A percentile compares a stretch with the other conserved stretches of the same genome.
phyloP scores from a whole-genome alignment of 805 yeast species.

The Ogataea glucozyma region DNA sequence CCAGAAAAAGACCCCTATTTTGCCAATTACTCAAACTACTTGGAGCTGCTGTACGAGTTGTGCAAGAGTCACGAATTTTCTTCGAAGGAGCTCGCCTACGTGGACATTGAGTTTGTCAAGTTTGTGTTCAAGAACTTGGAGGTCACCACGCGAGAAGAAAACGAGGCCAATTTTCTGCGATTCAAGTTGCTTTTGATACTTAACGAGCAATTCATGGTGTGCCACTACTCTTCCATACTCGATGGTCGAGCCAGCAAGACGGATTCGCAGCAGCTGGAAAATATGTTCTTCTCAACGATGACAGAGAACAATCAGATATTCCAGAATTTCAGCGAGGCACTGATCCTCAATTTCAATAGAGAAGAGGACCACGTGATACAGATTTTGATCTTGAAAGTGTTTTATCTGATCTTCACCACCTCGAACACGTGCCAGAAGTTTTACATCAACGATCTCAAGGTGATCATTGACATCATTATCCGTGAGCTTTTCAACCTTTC shows the following conservation, averaged over 20 bases:
- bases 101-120: conserved; percentile 48
- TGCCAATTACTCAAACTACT: conserved; percentile 31
- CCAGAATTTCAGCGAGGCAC: conserved; percentile 62
- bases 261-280: conserved; percentile 23
- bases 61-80: conserved; percentile 51
- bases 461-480: conserved; percentile 77
- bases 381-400: conserved; percentile 74
- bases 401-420: conserved; percentile 72
- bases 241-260: too few relatives aligned
- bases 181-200: conserved; percentile 71
- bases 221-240: conserved; percentile 37
- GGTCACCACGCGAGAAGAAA: conserved; percentile 45
- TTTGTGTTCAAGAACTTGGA: conserved; percentile 49
- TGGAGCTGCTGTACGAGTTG: conserved; percentile 57
- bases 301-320: conserved; percentile 44
- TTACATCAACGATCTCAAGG: conserved; percentile 82
- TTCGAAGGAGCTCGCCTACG: conserved; percentile 39
- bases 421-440: conserved; percentile 64
- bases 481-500: conserved; percentile 76
- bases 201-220: conserved; percentile 86
- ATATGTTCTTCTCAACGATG: conserved; percentile 59
- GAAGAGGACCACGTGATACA: conserved; percentile 69
- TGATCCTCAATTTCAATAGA: conserved; percentile 77
- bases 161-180: conserved; percentile 63
- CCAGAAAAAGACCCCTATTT: conserved; percentile 32